Base-by-base conservation (phyloP, 805 yeast genomes). In the Metschnikowia amazonensis region DNA sequence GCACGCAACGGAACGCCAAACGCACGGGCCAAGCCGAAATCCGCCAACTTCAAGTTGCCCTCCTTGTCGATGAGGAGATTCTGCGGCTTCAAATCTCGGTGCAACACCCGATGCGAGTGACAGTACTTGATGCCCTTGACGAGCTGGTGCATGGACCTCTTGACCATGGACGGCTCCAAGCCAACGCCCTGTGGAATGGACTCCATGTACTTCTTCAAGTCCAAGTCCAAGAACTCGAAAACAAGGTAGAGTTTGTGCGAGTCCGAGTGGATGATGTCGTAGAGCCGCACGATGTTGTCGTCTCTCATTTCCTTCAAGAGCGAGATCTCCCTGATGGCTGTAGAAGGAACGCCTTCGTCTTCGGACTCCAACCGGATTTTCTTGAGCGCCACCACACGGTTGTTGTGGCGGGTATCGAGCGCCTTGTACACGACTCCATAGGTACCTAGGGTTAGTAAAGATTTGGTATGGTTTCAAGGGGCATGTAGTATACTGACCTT, bases 361-460 rank as follows among this genome's bases (percentile, higher is more conserved):
- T 94, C 99, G 17, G 95, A 88, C 64, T 94, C 99, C 43, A 94
- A 71, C 47, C 98, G 80, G 64, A 94, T 95, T 69, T 94, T 95
- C 66, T 94, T 94, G 56, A 94, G 72, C 0, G 99, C 99, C 30
- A 94, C 99, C 36, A 89, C 80, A n/a, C 97, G 79, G 69, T 92
- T 92, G 55, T 89, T 86, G 63, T 92, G 89, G 54, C 81, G 83
- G 38, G 82, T 81, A 62, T 92, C 97, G 42, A 89, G 74, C 1
- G 99, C 99, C 65, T 92, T 94, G 70, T 94, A 94, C 9, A 94
- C 99, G 27, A 95, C 97, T 43, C 99, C 99, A 64, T 94, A 92
- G 2, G 99, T 92, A 51, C 96, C 89, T 74, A 40, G 5, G 20
- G 56, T 49, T 51, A 55, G 58, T 44, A 43, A 14, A 21, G 27